phyloP scores from a whole-genome alignment of 208 protist species.

The Leishmania guyanensis region DNA sequence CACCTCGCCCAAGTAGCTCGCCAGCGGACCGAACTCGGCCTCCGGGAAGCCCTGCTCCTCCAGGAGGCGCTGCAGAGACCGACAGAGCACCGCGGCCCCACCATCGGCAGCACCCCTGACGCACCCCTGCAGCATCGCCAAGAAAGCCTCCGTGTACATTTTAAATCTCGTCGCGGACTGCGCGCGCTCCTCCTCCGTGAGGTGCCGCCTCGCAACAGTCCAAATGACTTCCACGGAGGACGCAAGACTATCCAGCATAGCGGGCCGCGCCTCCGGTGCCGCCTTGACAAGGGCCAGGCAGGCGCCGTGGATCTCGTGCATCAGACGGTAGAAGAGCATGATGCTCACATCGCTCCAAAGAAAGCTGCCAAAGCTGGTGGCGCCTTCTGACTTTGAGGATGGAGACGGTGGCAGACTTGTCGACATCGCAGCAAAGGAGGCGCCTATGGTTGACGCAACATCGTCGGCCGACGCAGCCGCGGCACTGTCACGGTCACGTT shows the following conservation, averaged over 20 bases:
- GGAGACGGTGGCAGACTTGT: neutral
- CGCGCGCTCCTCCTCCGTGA: conserved; percentile 20
- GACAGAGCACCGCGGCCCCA: conserved; percentile 24
- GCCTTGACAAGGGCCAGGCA: conserved; percentile 17
- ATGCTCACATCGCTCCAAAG: conserved; percentile 76
- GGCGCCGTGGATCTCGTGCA: conserved; percentile 32
- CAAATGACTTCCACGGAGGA: conserved; percentile 18
- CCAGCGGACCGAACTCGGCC: conserved; percentile 47
- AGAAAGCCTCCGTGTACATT: conserved; percentile 8
- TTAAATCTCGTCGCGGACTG: conserved; percentile 3
- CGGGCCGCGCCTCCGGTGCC: neutral
- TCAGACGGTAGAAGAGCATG: conserved; percentile 51
- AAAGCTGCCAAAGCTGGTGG: conserved; percentile 52
- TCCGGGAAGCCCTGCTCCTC: conserved; percentile 76
- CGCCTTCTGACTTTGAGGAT: conserved; percentile 10
- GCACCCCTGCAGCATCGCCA: conserved; percentile 2
- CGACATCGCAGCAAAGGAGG: neutral
- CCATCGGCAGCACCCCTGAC: conserved; percentile 9
- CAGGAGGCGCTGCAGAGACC: conserved; percentile 43
- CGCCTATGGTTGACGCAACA: no score
- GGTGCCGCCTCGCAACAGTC: conserved; percentile 22
- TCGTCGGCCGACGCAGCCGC: neutral
- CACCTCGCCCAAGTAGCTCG: conserved; percentile 35
- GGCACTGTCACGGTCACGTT: conserved; percentile 8
- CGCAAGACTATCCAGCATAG: neutral